Conservation (phyloP, 2,329 filamentous ascomycete genomes). For the Anisogramma anomala region DNA sequence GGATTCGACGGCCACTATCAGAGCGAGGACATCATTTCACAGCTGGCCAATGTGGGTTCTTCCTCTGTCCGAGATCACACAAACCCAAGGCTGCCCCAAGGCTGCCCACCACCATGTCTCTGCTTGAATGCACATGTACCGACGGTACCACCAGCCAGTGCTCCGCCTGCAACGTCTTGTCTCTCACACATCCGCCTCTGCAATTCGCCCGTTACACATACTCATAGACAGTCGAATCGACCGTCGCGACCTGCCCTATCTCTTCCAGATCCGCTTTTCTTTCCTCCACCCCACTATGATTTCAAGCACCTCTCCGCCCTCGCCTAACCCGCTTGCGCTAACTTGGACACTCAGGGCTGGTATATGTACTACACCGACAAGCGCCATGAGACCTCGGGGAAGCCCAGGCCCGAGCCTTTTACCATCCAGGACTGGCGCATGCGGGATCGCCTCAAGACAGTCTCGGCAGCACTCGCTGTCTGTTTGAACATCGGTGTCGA, state of each 20-base stretch:
- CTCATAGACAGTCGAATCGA: background rate
- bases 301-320: background rate
- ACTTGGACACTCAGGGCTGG: slow-evolving; percentile 58
- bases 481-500: slow-evolving; percentile 97
- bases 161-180: background rate
- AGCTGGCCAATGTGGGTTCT: slow-evolving; percentile 62
- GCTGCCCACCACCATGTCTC: background rate
- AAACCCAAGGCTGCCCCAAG: background rate
- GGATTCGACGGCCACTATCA: slow-evolving; percentile 90
- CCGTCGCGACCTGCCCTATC: background rate
- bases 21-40: slow-evolving; percentile 76
- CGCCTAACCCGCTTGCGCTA: slow-evolving; percentile 13
- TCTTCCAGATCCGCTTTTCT: background rate
- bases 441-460: slow-evolving; percentile 90
- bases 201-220: background rate
- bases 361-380: slow-evolving; percentile 99
- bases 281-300: background rate
- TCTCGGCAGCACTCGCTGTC: slow-evolving; percentile 85
- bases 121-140: slow-evolving; percentile 1
- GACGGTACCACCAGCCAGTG: background rate
- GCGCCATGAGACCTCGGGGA: slow-evolving; percentile 86
- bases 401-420: slow-evolving; percentile 57
- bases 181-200: background rate
- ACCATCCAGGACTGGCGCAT: slow-evolving; percentile 90
- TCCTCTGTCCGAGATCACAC: slow-evolving; percentile 2